Evolutionary conservation across 495 filamentous ascomycete genomes (phyloP), one percentile per base, ranked within the genome.

Genomic region (Penicillium riverlandense): DNA sequence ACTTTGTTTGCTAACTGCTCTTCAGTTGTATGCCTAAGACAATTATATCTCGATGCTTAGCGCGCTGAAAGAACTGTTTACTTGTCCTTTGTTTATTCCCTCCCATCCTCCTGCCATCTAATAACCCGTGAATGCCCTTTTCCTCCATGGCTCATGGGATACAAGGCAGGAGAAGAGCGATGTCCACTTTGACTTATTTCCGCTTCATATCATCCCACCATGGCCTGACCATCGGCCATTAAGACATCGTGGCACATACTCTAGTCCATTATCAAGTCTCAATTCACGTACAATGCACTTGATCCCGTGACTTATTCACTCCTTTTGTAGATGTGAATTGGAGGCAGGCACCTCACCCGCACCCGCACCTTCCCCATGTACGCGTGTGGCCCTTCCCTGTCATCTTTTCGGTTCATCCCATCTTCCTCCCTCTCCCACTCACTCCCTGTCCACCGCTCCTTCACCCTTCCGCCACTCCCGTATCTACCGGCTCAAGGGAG

Each of bases 1-100:
- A 49, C 5, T 35, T 7, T 12, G 22, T 11, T 35, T 37, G 22
- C 41, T 55, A 37, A 54, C 36, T 28, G 34, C 22, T 47, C 11
- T 40, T 28, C 29, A 82, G 79, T 58, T 90, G 87, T 67, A 81
- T 94, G 79, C 86, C 88, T 3, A 85, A 79, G 59, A 71, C 76
- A 37, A 74, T 83, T 71, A 79, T 37, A 62, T 71, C 50, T 63
- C 75, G 52, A 62, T 84, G 43, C 53, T 82, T 55, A 63, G 75
- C 41, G 52, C 64, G 41, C 41, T 59, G 45, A 47, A 44, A 14
- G 4, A 35, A 8, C 13, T 29, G 30, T 11, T 42, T 15, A 11
- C 27, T 28, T 11, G 40, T 31, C 13, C 28, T 33, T 27, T 11
- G 31, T n/a, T 22, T 35, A 5, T 12, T 44, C 37, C 10, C 38